Evolutionary conservation across 164 flowering plant genomes (phyloP).

Genomic region (Santalum album): DNA sequence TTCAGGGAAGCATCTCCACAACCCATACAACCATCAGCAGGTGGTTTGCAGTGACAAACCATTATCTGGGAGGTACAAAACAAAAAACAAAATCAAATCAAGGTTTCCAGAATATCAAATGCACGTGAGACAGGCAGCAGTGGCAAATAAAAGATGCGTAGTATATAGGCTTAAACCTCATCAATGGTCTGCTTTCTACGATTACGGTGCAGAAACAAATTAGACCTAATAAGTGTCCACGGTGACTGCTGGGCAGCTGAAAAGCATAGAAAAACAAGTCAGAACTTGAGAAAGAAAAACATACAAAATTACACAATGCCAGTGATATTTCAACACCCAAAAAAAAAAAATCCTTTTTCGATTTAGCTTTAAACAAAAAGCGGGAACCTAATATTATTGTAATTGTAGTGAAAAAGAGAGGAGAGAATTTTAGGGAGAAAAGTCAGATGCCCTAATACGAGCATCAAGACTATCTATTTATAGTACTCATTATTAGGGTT

Average conservation of each 20-base stretch:
- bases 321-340: no score
- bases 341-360: no score
- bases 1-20: constrained; percentile 89
- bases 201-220: constrained; percentile 77
- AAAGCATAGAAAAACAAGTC: constrained; percentile 5
- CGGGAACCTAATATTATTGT: not conserved
- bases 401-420: no score
- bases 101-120: no score
- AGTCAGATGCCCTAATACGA: no score
- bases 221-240: constrained; percentile 56
- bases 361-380: no score
- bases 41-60: constrained; percentile 90
- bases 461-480: no score
- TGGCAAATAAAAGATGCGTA: not conserved
- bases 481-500: no score
- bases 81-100: no score
- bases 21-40: constrained; percentile 56
- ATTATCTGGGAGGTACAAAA: constrained; percentile 52
- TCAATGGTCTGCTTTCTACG: constrained; percentile 77
- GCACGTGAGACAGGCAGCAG: not conserved
- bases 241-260: constrained; percentile 46
- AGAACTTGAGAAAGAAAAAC: not conserved
- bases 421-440: no score
- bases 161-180: constrained; percentile 50
- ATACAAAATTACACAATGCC: not conserved